Evolutionary conservation across 163 green algal species (phyloP), one percentile per base, ranked within the genome.

Genomic region (Botryococcus braunii): DNA sequence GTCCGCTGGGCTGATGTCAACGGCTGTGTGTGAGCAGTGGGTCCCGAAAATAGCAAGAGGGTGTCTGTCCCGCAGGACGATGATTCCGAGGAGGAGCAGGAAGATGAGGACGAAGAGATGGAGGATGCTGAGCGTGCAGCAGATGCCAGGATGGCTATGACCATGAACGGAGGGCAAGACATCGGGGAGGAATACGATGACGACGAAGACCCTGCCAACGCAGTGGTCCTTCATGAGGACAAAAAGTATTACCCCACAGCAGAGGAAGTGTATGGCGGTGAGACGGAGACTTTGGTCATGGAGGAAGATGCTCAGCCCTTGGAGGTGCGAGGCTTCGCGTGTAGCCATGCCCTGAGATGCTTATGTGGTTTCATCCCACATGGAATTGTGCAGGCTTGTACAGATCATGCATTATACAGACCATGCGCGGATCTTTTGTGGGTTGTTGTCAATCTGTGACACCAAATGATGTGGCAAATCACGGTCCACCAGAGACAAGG

Each of bases 231-330:
- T n/a, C 85, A 93, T 32, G 95, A 99, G 74, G 95, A 99, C 83
- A 99, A 99, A 57, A 97, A 99, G 82, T 97, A 99, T 74, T 99
- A 99, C 77, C 89, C 95, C 7, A 91, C 84, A n/a, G 95, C 95
- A 2, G 88, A 97, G 58, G 95, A 99, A 77, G 82, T 87, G 2
- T 97, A 92, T 66, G 91, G 92, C 4, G 67, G 72, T 47, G 93
- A 87, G 21, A 93, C 92, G 34, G 94, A 99, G 79, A 93, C 93
- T 6, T 80, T 99, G 49, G 92, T 99, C 46, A 91, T 95, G 89
- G 95, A 98, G 65, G 95, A 99, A 76, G 95, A 99, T 71, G 94
- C 93, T 11, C 93, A 98, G 83, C 83, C 89, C 5, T 75, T 94
- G 31, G 89, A 94, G 79, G 80, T 90, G 21, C 48, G 58, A 17